Evolutionary conservation across 2,329 filamentous ascomycete species (phyloP).

Genomic region (Curvularia lunata): DNA sequence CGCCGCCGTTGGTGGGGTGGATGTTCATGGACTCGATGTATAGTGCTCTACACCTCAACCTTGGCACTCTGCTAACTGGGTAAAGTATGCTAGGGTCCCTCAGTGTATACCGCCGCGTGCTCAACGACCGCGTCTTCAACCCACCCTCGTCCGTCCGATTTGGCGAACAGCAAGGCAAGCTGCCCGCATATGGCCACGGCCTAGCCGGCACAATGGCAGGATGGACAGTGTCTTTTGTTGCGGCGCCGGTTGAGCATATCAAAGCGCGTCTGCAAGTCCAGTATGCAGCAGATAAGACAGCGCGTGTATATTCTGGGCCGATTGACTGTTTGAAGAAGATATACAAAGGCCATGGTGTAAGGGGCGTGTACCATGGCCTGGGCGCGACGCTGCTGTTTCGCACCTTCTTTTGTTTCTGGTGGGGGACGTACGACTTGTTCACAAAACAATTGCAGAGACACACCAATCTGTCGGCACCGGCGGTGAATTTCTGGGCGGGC

Average conservation of each 20-base stretch:
- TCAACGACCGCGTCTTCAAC: conserved; percentile 81
- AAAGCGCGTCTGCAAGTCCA: conserved; percentile 95
- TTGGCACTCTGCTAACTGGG: conserved; percentile 15
- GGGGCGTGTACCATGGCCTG: conserved; percentile 85
- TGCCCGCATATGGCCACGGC: conserved; percentile 82
- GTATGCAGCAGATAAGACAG: conserved; percentile 79
- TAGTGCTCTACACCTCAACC: conserved; percentile 17
- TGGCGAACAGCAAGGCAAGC: conserved; percentile 53
- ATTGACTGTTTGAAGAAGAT: conserved; percentile 79
- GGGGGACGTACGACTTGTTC: conserved; percentile 91
- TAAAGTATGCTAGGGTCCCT: conserved; percentile 83
- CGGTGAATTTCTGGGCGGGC: conserved; percentile 96
- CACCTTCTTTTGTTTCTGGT: conserved; percentile 97
- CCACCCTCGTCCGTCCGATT: conserved; percentile 56
- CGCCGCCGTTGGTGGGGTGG: conserved; percentile 92
- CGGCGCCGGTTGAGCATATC: conserved; percentile 91
- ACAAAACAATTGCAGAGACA: conserved; percentile 69
- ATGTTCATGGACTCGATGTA: conserved; percentile 92
- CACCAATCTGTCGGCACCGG: conserved; percentile 75
- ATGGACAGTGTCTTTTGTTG: conserved; percentile 88
- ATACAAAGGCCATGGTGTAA: conserved; percentile 67
- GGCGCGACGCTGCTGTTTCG: conserved; percentile 86
- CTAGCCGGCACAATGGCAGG: conserved; percentile 88
- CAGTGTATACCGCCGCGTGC: conserved; percentile 83
- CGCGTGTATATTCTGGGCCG: conserved; percentile 83